These are phyloP conservation scores for Zasmidium angulare DNA, from an alignment of 2,329 filamentous ascomycete species.

Conservation along the genomic window DNA sequence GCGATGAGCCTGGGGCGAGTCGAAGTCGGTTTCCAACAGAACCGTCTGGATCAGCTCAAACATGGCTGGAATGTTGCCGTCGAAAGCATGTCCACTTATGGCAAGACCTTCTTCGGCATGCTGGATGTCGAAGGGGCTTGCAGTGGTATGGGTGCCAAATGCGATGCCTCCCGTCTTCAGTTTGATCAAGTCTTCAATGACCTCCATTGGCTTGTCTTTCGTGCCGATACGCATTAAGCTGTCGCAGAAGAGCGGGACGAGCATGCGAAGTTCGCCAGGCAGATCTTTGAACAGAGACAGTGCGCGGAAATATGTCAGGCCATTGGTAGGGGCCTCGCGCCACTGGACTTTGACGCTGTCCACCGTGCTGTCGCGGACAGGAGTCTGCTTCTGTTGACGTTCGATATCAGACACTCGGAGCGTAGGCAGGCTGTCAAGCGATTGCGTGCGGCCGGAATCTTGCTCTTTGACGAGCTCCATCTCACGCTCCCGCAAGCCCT, in stretches of 20 bases:
- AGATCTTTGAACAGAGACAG: constrained; percentile 77
- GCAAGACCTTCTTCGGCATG: constrained; percentile 77
- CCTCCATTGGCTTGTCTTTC: constrained; percentile 82
- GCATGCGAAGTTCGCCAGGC: constrained; percentile 77
- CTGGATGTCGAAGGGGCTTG: constrained; percentile 71
- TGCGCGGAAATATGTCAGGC: constrained; percentile 91
- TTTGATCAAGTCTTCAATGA: constrained; percentile 94
- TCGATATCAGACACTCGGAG: constrained; percentile 88
- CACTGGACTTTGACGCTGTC: constrained; percentile 74
- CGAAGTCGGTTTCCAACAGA: constrained; percentile 85
- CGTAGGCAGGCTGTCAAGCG: constrained; percentile 83
- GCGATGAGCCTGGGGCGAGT: constrained; percentile 73
- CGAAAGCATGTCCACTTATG: constrained; percentile 82
- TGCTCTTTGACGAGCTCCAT: constrained; percentile 64
- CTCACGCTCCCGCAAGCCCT: constrained; percentile 74
- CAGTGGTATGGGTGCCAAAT: constrained; percentile 78
- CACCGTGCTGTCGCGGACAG: constrained; percentile 58
- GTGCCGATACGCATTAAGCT: constrained; percentile 92
- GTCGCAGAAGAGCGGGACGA: constrained; percentile 89
- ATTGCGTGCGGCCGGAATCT: constrained; percentile 77
- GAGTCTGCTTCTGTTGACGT: constrained; percentile 71
- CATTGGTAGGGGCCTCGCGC: constrained; percentile 91
- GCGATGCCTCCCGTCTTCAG: constrained; percentile 90
- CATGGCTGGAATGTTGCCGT: constrained; percentile 88
- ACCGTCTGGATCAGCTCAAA: constrained; percentile 79